phyloP scores from a whole-genome alignment of 768 basidiomycete genomes.

The Leccinum truebloodii region DNA sequence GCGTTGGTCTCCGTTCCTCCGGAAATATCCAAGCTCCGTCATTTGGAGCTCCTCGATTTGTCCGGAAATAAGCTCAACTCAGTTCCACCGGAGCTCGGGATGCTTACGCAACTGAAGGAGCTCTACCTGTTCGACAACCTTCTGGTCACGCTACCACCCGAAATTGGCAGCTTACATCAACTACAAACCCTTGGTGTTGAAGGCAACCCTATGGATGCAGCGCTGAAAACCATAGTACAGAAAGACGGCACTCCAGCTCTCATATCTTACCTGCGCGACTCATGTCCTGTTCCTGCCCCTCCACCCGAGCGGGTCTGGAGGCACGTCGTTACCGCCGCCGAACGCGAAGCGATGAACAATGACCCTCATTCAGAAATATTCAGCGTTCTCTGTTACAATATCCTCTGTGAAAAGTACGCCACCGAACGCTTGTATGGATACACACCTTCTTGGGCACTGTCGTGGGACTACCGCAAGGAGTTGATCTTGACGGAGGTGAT shows the following conservation, averaged over 20 bases:
- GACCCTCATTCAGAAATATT: conserved; percentile 76
- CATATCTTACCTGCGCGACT: conserved; percentile 90
- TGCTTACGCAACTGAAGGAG: conserved; percentile 88
- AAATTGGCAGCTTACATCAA: conserved; percentile 89
- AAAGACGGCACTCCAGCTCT: conserved; percentile 93
- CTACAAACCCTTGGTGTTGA: conserved; percentile 93
- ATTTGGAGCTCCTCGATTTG: conserved; percentile 87
- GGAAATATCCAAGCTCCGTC: conserved; percentile 79
- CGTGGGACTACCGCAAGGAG: conserved; percentile 94
- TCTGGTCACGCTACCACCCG: conserved; percentile 78
- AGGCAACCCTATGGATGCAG: conserved; percentile 89
- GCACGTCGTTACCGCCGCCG: conserved; percentile 54
- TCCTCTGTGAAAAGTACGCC: conserved; percentile 89
- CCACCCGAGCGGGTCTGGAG: conserved; percentile 86
- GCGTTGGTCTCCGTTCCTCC: conserved; percentile 74
- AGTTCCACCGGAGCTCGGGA: conserved; percentile 86
- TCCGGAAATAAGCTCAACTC: conserved; percentile 82
- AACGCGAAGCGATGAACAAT: conserved; percentile 57
- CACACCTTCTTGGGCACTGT: conserved; percentile 93
- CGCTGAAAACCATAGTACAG: conserved; percentile 79
- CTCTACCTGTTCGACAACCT: conserved; percentile 96
- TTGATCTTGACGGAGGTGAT: conserved; percentile 83
- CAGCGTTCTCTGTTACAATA: conserved; percentile 88
- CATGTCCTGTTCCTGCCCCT: conserved; percentile 76
- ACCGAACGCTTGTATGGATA: conserved; percentile 91